phyloP scores from a whole-genome alignment of 2,329 filamentous ascomycete genomes.

The Colletotrichum truncatum region DNA sequence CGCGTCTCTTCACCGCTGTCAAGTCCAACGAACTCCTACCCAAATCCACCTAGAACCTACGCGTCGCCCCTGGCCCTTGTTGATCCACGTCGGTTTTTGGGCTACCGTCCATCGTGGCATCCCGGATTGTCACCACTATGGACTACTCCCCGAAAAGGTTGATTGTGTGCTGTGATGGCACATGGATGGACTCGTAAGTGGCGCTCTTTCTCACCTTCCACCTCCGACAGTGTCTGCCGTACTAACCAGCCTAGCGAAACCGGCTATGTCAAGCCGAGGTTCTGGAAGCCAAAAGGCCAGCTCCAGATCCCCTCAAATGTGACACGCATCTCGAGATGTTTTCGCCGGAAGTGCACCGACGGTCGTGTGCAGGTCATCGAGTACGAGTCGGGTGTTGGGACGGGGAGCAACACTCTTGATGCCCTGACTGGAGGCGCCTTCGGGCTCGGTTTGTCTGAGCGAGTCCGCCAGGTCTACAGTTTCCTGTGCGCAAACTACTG shows the following conservation, averaged over 20 bases:
- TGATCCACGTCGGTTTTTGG: background rate
- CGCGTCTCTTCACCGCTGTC: background rate
- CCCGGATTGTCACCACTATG: background rate
- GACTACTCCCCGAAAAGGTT: slow-evolving; percentile 50
- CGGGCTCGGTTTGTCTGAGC: slow-evolving; percentile 62
- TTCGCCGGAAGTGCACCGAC: slow-evolving; percentile 60
- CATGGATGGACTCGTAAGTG: slow-evolving; percentile 59
- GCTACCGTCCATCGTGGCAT: background rate
- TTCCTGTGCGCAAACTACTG: slow-evolving; percentile 71
- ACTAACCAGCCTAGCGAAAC: slow-evolving; percentile 46
- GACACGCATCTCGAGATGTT: slow-evolving; percentile 66
- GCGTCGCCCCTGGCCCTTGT: background rate
- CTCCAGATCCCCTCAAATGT: slow-evolving; percentile 67
- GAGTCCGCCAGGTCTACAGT: slow-evolving; percentile 68
- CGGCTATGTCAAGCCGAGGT: slow-evolving; percentile 51
- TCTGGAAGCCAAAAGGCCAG: slow-evolving; percentile 46
- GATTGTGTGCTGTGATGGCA: slow-evolving; percentile 63
- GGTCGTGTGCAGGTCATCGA: slow-evolving; percentile 66
- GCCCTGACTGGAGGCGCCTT: slow-evolving; percentile 63
- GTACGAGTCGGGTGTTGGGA: slow-evolving; percentile 70
- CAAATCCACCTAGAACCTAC: background rate
- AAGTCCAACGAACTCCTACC: background rate
- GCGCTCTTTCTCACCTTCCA: background rate
- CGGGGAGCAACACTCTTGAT: slow-evolving; percentile 58
- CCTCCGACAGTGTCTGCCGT: background rate